These are phyloP conservation scores for Fusarium pilosicola DNA, from an alignment of 2,329 filamentous ascomycete genomes.

Conservation along the genomic window DNA sequence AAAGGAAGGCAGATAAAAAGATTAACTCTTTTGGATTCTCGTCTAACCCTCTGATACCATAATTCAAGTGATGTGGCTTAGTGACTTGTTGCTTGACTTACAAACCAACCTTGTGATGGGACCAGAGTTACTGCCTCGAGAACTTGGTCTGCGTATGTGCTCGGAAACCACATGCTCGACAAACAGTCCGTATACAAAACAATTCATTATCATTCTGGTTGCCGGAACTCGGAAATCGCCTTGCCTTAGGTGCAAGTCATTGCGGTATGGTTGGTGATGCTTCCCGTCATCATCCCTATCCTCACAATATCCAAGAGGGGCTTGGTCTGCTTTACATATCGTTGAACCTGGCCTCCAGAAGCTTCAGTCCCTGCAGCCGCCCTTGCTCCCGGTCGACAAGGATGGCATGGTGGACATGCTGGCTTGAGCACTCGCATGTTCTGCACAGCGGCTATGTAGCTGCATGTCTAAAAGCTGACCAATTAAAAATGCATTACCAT, in stretches of 20 bases:
- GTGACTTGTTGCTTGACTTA: constrained; percentile 1
- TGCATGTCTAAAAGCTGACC: constrained; percentile 48
- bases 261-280: constrained; percentile 35
- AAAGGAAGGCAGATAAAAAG: not conserved
- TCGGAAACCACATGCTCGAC: constrained; percentile 2
- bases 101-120: constrained; percentile 21
- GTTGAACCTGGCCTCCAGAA: constrained; percentile 31
- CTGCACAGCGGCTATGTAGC: constrained; percentile 56
- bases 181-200: constrained; percentile 26
- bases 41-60: not conserved
- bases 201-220: constrained; percentile 6
- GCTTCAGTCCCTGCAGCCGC: constrained; percentile 48
- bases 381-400: constrained; percentile 36
- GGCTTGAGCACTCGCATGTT: constrained; percentile 55
- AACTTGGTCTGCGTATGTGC: not conserved
- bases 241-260: constrained; percentile 3
- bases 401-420: constrained; percentile 42
- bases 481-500: constrained; percentile 44
- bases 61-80: not conserved
- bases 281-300: constrained; percentile 37
- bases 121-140: not conserved
- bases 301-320: constrained; percentile 41
- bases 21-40: not conserved
- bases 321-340: constrained; percentile 36
- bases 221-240: constrained; percentile 11